Percentiles rank a stretch among this genome's conserved stretches.
phyloP scores from a whole-genome alignment of 192 early-diverging fungal genomes.

The Coemansia erecta region DNA sequence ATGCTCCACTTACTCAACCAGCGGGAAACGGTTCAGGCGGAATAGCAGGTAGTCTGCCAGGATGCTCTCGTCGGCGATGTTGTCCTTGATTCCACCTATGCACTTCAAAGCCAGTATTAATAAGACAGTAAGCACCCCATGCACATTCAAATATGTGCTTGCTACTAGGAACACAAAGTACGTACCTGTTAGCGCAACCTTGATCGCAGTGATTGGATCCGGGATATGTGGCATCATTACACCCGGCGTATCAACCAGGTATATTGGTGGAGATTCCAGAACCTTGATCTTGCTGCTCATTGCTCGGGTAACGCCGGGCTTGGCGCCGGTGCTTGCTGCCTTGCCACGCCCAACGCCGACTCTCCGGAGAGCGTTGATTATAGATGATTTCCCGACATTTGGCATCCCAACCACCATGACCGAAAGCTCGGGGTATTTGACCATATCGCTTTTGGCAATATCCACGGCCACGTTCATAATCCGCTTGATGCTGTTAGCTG shows the following conservation, averaged over 20 bases:
- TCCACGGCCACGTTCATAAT: conserved; percentile 68
- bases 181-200: conserved; percentile 82
- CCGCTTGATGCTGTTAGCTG: conserved; percentile 60
- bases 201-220: conserved; percentile 78
- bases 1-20: conserved; percentile 48
- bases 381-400: conserved; percentile 93
- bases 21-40: conserved; percentile 66
- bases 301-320: conserved; percentile 83
- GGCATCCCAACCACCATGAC: conserved; percentile 93
- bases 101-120: background rate
- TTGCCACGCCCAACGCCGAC: conserved; percentile 75
- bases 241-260: conserved; percentile 91
- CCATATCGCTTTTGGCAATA: conserved; percentile 43
- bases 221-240: conserved; percentile 88
- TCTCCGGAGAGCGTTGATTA: conserved; percentile 84
- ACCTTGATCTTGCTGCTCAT: conserved; percentile 78
- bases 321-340: conserved; percentile 78
- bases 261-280: conserved; percentile 83
- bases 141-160: background rate
- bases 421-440: conserved; percentile 36
- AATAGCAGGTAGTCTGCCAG: conserved; percentile 92
- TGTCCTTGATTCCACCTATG: conserved; percentile 74
- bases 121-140: conserved; percentile 3
- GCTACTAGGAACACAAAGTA: no score
- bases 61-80: conserved; percentile 73